Conservation (phyloP, 352 stramenopile species). For the Pythium chondricola region DNA sequence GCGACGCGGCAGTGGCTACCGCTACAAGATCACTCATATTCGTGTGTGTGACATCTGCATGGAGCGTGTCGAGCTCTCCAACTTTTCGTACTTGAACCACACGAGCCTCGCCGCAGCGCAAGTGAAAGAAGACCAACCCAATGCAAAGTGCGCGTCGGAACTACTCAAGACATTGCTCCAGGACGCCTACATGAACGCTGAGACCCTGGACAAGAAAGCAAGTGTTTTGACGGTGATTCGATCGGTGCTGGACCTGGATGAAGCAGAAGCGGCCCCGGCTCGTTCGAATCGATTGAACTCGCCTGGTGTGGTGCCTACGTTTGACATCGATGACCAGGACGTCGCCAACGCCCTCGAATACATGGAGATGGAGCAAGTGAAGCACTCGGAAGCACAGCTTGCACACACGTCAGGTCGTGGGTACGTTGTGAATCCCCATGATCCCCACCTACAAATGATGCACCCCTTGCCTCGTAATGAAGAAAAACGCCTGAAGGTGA, state of each 20-base stretch:
- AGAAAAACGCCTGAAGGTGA: conserved; percentile 33
- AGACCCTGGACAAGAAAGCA: conserved; percentile 26
- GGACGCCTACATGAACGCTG: conserved; percentile 26
- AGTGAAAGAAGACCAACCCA: conserved; percentile 21
- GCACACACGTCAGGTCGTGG: conserved; percentile 9
- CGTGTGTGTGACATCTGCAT: conserved; percentile 52
- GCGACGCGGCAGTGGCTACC: neutral
- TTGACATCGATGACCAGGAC: conserved; percentile 3
- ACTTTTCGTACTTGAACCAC: conserved; percentile 40
- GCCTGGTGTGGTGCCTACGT: conserved; percentile 1
- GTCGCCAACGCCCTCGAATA: conserved; percentile 9
- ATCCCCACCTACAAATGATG: neutral
- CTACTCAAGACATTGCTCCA: conserved; percentile 32
- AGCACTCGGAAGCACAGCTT: neutral
- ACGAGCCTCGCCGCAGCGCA: conserved; percentile 20
- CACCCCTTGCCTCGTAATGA: conserved; percentile 31
- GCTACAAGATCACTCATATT: conserved; percentile 22
- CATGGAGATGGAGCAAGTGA: neutral
- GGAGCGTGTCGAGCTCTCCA: conserved; percentile 42
- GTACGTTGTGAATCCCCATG: conserved; percentile 9
- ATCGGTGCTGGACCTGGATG: conserved; percentile 31
- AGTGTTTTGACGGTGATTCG: conserved; percentile 41
- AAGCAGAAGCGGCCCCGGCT: neutral
- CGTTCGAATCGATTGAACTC: neutral
- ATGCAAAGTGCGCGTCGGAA: conserved; percentile 18